These are phyloP conservation scores for Populus ilicifolia DNA, from an alignment of 345 rosid genomes.

Conservation along the genomic window DNA sequence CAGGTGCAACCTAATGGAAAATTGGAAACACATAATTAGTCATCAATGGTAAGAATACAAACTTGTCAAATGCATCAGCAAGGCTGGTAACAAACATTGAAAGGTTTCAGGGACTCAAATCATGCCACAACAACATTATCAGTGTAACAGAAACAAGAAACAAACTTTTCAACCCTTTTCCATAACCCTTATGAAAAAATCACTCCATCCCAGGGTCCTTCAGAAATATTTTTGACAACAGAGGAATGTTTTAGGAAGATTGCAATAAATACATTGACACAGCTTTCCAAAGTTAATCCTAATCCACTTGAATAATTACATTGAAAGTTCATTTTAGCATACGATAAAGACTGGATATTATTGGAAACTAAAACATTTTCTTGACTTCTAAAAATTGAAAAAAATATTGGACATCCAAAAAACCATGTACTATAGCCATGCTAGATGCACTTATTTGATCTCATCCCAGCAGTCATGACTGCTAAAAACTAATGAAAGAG, in stretches of 20 bases:
- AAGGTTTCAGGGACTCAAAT: neutral
- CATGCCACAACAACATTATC: neutral
- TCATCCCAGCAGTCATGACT: neutral
- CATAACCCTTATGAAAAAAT: neutral
- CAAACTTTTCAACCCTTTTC: neutral
- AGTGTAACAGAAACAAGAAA: neutral
- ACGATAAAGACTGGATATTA: neutral
- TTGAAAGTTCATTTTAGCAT: neutral
- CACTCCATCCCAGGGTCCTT: neutral
- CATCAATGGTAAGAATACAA: neutral
- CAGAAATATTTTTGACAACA: neutral
- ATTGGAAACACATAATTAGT: constrained; percentile 13
- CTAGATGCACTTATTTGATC: neutral
- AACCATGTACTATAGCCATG: neutral
- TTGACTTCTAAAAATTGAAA: neutral
- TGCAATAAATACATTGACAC: neutral
- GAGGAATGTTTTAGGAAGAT: neutral
- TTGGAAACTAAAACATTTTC: neutral
- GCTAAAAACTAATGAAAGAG: neutral
- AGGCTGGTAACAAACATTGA: neutral
- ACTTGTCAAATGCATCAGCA: neutral
- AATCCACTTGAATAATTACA: neutral
- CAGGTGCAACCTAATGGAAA: constrained; percentile 78
- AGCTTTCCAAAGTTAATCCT: neutral
- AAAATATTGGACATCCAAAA: neutral